These are phyloP conservation scores for Ziziphus jujuba DNA, from an alignment of 306 rosid species.

Conservation along the genomic window DNA sequence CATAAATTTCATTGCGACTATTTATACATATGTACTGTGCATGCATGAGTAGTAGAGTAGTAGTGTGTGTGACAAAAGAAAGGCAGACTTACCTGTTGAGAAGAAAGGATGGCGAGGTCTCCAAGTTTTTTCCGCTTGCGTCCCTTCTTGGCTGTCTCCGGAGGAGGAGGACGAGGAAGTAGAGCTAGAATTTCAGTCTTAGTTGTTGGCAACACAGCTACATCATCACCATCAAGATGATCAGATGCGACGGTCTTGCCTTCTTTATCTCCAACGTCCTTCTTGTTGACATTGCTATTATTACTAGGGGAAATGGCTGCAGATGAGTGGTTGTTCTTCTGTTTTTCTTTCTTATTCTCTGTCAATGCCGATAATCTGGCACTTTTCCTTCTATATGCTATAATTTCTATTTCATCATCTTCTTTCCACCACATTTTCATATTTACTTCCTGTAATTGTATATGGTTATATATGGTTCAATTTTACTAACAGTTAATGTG, in stretches of 20 bases:
- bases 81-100: constrained; percentile 26
- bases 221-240: neutral
- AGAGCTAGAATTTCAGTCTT: neutral
- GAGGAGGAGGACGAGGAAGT: neutral
- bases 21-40: too few relatives aligned
- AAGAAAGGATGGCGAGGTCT: constrained; percentile 16
- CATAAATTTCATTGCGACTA: neutral
- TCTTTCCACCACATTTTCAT: constrained; percentile 13
- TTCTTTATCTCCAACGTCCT: neutral
- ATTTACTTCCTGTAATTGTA: constrained; percentile 2
- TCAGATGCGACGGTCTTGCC: neutral
- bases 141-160: constrained; percentile 22
- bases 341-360: constrained; percentile 27
- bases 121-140: constrained; percentile 34
- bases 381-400: constrained; percentile 30
- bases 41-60: too few relatives aligned
- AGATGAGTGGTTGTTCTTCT: neutral
- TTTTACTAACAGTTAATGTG: too few relatives aligned
- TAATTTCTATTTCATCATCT: neutral
- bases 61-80: neutral
- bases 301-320: neutral
- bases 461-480: neutral
- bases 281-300: neutral
- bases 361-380: constrained; percentile 32
- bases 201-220: neutral